Conservation (phyloP, 441 rosid genomes). For the Raphanus hybrid region DNA sequence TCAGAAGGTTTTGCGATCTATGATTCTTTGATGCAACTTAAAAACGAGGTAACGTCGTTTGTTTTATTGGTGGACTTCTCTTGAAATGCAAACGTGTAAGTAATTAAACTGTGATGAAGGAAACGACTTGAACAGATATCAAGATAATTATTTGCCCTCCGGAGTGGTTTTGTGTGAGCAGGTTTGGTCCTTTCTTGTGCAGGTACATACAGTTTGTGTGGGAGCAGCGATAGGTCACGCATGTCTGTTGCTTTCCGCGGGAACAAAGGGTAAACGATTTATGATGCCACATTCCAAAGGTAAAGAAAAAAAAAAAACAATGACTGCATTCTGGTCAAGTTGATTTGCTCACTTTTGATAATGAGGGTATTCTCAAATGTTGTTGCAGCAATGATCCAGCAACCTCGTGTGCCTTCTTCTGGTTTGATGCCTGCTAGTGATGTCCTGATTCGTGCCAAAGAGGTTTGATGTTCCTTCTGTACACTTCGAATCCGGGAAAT, state of each 20-base stretch:
- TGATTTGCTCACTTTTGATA: conserved; percentile 3
- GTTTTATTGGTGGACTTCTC: not conserved
- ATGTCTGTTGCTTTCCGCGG: conserved; percentile 82
- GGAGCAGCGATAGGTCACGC: conserved; percentile 88
- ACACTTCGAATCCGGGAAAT: not conserved
- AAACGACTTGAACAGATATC: conserved; percentile 37
- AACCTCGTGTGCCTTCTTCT: conserved; percentile 78
- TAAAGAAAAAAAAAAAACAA: conserved; percentile 19
- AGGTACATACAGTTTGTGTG: conserved; percentile 79
- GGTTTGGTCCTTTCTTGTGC: conserved; percentile 31
- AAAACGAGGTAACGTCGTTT: conserved; percentile 60
- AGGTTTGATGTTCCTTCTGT: conserved; percentile 52
- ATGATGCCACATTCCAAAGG: conserved; percentile 95
- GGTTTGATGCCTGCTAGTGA: conserved; percentile 92
- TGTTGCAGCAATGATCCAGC: conserved; percentile 80
- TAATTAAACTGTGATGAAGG: not conserved
- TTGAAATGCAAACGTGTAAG: conserved; percentile 7
- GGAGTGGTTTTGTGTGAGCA: not conserved
- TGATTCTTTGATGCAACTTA: conserved; percentile 76
- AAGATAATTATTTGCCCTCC: not conserved
- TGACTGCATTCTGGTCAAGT: conserved; percentile 6
- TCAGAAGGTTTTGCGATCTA: conserved; percentile 91
- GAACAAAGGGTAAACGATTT: conserved; percentile 77
- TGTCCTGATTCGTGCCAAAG: conserved; percentile 82
- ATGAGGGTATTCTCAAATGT: conserved; percentile 8